These are phyloP conservation scores for Aspergillus aculeatinus DNA, from an alignment of 2,329 filamentous ascomycete species.

Conservation along the genomic window DNA sequence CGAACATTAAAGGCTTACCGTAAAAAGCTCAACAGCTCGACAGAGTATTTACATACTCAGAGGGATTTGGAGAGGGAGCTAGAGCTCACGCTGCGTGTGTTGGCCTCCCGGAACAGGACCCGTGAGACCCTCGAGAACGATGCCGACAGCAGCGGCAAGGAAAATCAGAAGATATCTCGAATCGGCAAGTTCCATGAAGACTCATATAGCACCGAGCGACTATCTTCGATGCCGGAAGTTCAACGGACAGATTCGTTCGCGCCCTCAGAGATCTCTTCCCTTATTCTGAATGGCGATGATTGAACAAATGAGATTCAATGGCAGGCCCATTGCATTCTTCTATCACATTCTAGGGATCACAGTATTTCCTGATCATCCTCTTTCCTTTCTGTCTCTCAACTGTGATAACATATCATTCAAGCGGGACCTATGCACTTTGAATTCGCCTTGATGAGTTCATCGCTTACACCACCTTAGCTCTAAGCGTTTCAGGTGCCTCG, in stretches of 20 bases:
- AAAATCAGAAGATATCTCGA: conserved; percentile 30
- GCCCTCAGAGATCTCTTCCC: conserved; percentile 20
- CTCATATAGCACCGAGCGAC: conserved; percentile 29
- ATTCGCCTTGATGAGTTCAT: neutral
- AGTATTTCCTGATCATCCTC: neutral
- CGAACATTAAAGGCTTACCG: conserved; percentile 59
- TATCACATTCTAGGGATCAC: neutral
- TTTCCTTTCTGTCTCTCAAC: neutral
- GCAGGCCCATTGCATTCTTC: neutral
- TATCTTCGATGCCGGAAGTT: conserved; percentile 39
- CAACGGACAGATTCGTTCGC: conserved; percentile 19
- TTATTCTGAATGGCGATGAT: conserved; percentile 14
- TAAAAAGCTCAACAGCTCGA: conserved; percentile 55
- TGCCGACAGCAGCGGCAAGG: conserved; percentile 41
- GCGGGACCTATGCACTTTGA: neutral
- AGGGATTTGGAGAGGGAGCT: conserved; percentile 60
- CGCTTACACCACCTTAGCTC: neutral
- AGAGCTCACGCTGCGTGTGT: conserved; percentile 40
- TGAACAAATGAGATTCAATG: neutral
- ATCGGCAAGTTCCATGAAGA: conserved; percentile 26
- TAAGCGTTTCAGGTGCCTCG: neutral
- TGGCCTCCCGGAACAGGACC: conserved; percentile 32
- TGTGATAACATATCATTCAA: neutral
- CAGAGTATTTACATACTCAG: conserved; percentile 50
- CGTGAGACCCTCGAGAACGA: conserved; percentile 34